A percentile compares a stretch with the other conserved stretches of the same genome.
Conservation (phyloP, 495 filamentous ascomycete species). For the Penicillium angulare region DNA sequence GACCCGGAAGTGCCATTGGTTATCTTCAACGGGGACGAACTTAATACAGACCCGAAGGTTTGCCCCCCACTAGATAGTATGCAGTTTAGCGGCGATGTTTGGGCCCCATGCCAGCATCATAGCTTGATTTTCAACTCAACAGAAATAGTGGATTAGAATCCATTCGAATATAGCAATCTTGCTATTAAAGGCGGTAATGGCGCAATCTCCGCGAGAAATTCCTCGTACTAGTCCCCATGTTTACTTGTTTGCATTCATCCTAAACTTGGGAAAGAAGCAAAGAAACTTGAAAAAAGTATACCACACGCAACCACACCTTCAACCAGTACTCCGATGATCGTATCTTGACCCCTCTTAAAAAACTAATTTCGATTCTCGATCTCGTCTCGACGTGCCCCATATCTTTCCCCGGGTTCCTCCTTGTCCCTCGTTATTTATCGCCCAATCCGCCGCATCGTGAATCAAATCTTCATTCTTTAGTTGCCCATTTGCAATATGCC, state of each 20-base stretch:
- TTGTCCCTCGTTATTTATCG: not conserved
- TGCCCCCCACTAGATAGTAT: conserved; percentile 3
- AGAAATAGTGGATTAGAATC: conserved; percentile 3
- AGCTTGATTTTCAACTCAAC: conserved; percentile 1
- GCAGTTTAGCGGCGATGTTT: conserved; percentile 4
- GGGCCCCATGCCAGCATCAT: not conserved
- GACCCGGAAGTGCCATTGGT: conserved; percentile 1
- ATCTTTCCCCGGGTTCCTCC: not conserved
- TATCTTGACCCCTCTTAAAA: not conserved
- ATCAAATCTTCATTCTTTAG: too few species aligned
- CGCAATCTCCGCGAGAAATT: not conserved
- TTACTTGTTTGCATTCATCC: not conserved
- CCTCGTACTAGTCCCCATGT: not conserved
- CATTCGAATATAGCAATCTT: not conserved
- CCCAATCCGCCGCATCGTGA: not conserved
- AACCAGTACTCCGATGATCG: not conserved
- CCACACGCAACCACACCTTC: not conserved
- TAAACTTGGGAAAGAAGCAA: not conserved
- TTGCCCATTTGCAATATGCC: conserved; percentile 33
- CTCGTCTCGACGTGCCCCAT: not conserved
- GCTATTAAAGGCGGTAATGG: not conserved
- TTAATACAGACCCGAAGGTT: not conserved
- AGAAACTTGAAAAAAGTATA: not conserved
- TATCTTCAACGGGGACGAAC: not conserved
- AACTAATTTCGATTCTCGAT: not conserved